Base-by-base conservation (phyloP, 2,329 filamentous ascomycete species). In the Apiospora rasikravindrae region DNA sequence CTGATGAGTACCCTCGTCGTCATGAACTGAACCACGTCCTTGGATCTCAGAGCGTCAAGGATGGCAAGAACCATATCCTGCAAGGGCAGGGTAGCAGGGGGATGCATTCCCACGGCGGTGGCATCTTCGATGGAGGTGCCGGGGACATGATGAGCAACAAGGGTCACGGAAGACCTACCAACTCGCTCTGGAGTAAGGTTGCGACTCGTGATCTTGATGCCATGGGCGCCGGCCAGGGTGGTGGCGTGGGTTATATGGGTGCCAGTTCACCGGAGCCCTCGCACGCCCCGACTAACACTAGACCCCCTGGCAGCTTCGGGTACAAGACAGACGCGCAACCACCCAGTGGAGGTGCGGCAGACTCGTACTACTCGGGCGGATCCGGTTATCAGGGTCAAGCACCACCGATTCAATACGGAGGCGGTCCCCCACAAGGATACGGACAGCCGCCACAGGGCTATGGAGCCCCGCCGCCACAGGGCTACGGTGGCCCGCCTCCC, bases 21-120 rank as follows among this genome's bases (percentile, higher is more conserved):
- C 85, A 89, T 70, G 88, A 90, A 69, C 86, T 98, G 24, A 92
- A 97, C 79, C 85, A 89, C 70, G 79, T 96, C n/a, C 88, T 99
- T 13, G 92, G 90, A 67, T 94, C 95, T 0, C 91, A 97, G 70
- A 94, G 93, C 8, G 96, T 99, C 73, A 92, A 90, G 78, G 87
- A 88, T 11, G 95, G 96, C 64, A 92, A 91, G 80, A 99, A 98
- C 80, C 94, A 98, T 80, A 84, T 89, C 26, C 81, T 88, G 24
- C 73, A 78, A 5, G 77, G 77, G 6, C 75, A 81, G 47, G 80
- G 77, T 44, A 80, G 82, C 40, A 80, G 81, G 81, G 19, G 85
- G 86, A 42, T 42, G n/a, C 84, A 87, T 61, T 84, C 81, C 14
- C 83, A 85, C 71, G 81, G 82, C 6, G 83, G 73, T 77, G 83